phyloP scores from a whole-genome alignment of 495 filamentous ascomycete species.

The Lophium mytilinum region DNA sequence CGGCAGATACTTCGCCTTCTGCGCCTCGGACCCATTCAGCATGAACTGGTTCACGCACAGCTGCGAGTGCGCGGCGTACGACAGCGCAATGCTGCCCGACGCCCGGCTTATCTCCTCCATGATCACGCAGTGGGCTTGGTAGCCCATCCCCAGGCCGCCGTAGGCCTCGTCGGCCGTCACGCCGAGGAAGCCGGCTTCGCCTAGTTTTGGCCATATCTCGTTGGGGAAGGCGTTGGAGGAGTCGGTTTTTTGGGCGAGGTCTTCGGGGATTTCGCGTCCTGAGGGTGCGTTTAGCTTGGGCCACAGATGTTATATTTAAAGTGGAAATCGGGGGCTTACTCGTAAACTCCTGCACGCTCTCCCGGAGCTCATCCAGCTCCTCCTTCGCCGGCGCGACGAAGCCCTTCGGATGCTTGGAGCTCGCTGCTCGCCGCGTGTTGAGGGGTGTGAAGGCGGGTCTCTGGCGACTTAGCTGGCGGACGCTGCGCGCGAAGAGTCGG shows the following conservation, averaged over 20 bases:
- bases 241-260: conserved; percentile 75
- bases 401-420: conserved; percentile 77
- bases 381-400: conserved; percentile 67
- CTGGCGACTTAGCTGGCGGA: conserved; percentile 11
- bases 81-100: conserved; percentile 77
- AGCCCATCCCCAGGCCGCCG: conserved; percentile 84
- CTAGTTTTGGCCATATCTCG: conserved; percentile 90
- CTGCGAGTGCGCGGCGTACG: conserved; percentile 93
- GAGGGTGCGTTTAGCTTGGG: neutral
- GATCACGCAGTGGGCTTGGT: conserved; percentile 93
- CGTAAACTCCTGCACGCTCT: conserved; percentile 87
- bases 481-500: conserved; percentile 14
- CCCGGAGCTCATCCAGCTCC: conserved; percentile 77
- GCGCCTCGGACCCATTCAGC: conserved; percentile 71
- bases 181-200: conserved; percentile 83
- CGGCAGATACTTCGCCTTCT: conserved; percentile 75
- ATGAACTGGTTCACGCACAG: conserved; percentile 95
- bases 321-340: conserved; percentile 34
- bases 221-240: conserved; percentile 78
- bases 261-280: conserved; percentile 69
- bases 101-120: conserved; percentile 83
- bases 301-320: neutral
- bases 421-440: conserved; percentile 39
- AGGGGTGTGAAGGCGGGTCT: conserved; percentile 2
- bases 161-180: conserved; percentile 93